A percentile compares a stretch with the other conserved stretches of the same genome.
These are phyloP conservation scores for Acarospora socialis DNA, from an alignment of 2,329 filamentous ascomycete species.

Conservation along the genomic window DNA sequence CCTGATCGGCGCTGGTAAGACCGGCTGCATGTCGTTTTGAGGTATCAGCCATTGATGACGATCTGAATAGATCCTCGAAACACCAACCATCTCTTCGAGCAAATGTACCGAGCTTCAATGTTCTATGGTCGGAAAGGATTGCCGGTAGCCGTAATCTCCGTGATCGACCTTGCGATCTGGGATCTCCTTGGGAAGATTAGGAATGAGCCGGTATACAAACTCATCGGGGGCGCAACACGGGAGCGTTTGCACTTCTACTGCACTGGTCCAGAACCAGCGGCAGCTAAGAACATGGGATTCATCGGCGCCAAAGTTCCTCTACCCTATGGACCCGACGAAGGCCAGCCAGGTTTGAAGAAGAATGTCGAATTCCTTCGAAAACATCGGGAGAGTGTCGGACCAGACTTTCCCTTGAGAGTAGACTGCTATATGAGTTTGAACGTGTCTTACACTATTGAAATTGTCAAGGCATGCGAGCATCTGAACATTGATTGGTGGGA, in stretches of 20 bases:
- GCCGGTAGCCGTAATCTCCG: constrained; percentile 79
- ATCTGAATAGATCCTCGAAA: constrained; percentile 59
- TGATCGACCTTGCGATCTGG: constrained; percentile 87
- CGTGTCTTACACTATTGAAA: constrained; percentile 81
- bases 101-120: constrained; percentile 93
- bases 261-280: constrained; percentile 70
- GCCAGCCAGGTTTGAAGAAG: constrained; percentile 65
- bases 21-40: background rate
- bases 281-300: constrained; percentile 77
- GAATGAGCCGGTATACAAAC: constrained; percentile 84
- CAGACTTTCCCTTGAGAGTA: constrained; percentile 85
- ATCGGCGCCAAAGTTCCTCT: constrained; percentile 81
- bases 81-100: constrained; percentile 83
- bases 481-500: constrained; percentile 96
- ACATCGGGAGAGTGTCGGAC: constrained; percentile 71
- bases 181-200: constrained; percentile 83
- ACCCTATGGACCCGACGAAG: constrained; percentile 81
- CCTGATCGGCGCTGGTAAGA: constrained; percentile 57
- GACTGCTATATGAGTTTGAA: constrained; percentile 97
- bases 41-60: constrained; percentile 8
- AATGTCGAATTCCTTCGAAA: constrained; percentile 80
- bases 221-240: constrained; percentile 82
- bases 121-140: constrained; percentile 93
- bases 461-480: constrained; percentile 69
- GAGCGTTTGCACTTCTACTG: constrained; percentile 84